Percentiles rank a stretch among this genome's conserved stretches.
Evolutionary conservation across 345 rosid genomes (phyloP).

Genomic region (Iberis pinnata): DNA sequence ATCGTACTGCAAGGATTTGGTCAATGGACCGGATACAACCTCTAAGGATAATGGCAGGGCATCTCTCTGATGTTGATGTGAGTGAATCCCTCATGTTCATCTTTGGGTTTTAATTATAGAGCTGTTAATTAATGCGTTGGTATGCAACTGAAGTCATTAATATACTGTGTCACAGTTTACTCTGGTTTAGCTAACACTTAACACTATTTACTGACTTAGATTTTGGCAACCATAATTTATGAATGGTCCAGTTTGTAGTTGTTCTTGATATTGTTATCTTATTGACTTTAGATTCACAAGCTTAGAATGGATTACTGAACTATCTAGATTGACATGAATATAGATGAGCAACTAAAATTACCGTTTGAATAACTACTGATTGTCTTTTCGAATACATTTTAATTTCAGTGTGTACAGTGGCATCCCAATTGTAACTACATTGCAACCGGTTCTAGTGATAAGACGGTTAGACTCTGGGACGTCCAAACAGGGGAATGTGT

Average conservation of each 20-base stretch:
- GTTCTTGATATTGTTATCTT: background rate
- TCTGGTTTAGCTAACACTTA: too few species aligned
- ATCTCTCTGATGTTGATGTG: conserved; percentile 95
- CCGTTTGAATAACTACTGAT: conserved; percentile 5
- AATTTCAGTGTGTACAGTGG: conserved; percentile 87
- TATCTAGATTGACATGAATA: background rate
- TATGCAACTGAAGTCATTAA: background rate
- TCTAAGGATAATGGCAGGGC: conserved; percentile 93
- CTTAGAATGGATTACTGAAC: background rate
- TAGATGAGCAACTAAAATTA: background rate
- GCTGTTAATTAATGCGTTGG: background rate
- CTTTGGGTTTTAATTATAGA: background rate
- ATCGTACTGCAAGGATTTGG: conserved; percentile 93
- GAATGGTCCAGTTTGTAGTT: background rate
- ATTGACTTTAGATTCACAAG: conserved; percentile 4
- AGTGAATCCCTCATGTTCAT: conserved; percentile 28
- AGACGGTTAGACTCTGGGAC: conserved; percentile 89
- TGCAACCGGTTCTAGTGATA: conserved; percentile 91
- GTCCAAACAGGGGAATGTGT: conserved; percentile 89
- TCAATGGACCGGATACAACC: conserved; percentile 92
- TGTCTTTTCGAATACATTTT: conserved; percentile 15
- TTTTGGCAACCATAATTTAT: background rate
- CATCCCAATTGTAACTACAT: conserved; percentile 95
- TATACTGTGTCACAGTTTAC: too few species aligned
- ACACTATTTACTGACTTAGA: background rate